A percentile compares a stretch with the other conserved stretches of the same genome.
phyloP scores from a whole-genome alignment of 306 rosid species.

The Cicer yamashitae region DNA sequence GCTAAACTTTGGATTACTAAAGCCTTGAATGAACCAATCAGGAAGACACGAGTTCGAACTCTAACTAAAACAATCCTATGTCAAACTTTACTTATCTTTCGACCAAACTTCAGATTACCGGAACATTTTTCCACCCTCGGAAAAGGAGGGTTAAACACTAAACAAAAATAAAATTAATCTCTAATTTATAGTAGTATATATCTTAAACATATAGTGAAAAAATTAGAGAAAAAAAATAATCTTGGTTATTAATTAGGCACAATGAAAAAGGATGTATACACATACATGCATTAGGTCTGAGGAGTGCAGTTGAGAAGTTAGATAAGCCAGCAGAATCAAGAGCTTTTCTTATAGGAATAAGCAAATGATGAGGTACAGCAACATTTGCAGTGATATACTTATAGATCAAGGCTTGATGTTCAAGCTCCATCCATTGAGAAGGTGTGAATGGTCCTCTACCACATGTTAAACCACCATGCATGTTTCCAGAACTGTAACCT shows the following conservation, averaged over 20 bases:
- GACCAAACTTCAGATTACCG: no score
- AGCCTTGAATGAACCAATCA: no score
- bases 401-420: slow-evolving; percentile 96
- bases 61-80: no score
- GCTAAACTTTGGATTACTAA: no score
- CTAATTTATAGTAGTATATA: background rate
- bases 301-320: slow-evolving; percentile 58
- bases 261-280: background rate
- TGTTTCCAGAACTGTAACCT: slow-evolving; percentile 66
- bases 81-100: no score
- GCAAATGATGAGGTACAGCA: slow-evolving; percentile 81
- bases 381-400: slow-evolving; percentile 82
- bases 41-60: no score
- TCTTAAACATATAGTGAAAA: background rate
- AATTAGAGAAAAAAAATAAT: background rate
- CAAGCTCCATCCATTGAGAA: slow-evolving; percentile 95
- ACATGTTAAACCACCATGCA: slow-evolving; percentile 62
- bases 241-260: background rate
- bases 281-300: slow-evolving; percentile 76
- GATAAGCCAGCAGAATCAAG: slow-evolving; percentile 75
- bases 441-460: slow-evolving; percentile 79
- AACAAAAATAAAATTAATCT: background rate
- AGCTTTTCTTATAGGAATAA: slow-evolving; percentile 81
- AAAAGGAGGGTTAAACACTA: no score
- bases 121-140: no score